Conservation (phyloP, 371 early-diverging fungal species). For the Saksenaea oblongispora region DNA sequence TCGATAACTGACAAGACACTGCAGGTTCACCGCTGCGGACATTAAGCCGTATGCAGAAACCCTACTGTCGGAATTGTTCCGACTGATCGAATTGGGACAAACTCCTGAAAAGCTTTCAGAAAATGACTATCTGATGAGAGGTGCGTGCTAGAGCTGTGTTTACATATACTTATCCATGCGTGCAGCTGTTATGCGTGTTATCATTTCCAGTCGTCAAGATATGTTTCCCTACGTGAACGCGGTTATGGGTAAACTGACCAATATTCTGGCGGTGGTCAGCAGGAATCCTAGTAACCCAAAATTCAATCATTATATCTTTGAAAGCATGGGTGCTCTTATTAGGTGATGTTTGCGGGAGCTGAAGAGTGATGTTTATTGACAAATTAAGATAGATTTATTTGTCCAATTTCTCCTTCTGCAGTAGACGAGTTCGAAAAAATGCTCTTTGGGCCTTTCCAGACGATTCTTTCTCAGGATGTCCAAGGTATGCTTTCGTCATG, state of each 20-base stretch:
- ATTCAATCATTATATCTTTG: slow-evolving; percentile 97
- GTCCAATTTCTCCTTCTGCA: slow-evolving; percentile 60
- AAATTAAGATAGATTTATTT: slow-evolving; percentile 44
- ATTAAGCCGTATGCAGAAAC: slow-evolving; percentile 68
- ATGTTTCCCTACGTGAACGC: slow-evolving; percentile 71
- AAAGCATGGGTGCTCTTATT: slow-evolving; percentile 87
- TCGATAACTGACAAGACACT: not conserved
- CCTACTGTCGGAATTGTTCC: slow-evolving; percentile 77
- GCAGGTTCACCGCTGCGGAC: slow-evolving; percentile 71
- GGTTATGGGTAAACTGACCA: slow-evolving; percentile 72
- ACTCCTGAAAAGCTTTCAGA: slow-evolving; percentile 90
- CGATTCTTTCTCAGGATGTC: slow-evolving; percentile 88
- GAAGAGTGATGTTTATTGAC: not conserved
- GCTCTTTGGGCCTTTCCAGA: slow-evolving; percentile 81
- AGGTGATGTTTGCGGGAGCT: slow-evolving; percentile 36
- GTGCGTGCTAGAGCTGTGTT: slow-evolving; percentile 22
- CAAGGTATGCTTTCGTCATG: slow-evolving; percentile 29
- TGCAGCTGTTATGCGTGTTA: slow-evolving; percentile 79
- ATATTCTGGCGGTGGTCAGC: slow-evolving; percentile 81
- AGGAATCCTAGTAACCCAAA: slow-evolving; percentile 96
- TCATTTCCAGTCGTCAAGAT: slow-evolving; percentile 72
- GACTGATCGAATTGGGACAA: slow-evolving; percentile 63
- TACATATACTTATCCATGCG: not conserved
- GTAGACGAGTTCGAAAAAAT: slow-evolving; percentile 80
- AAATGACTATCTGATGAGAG: slow-evolving; percentile 92